Evolutionary conservation across 179 eudicot genomes (phyloP).

Genomic region (Pouteria campechiana): DNA sequence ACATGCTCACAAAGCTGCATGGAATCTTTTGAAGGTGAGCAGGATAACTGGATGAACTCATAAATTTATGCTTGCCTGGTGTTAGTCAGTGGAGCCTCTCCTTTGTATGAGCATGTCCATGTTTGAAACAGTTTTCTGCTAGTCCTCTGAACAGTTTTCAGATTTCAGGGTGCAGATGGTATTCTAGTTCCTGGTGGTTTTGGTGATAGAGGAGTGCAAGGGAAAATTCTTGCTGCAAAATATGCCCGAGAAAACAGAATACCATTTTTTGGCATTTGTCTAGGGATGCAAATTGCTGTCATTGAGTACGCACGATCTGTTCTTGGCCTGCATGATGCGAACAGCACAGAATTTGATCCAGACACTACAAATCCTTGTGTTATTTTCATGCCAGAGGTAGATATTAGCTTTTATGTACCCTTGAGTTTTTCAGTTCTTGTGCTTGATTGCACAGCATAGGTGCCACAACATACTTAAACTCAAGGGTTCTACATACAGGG

Average conservation of each 20-base stretch:
- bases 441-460: background rate
- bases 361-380: constrained; percentile 63
- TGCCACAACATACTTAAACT: background rate
- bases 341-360: constrained; percentile 80
- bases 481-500: constrained; percentile 49
- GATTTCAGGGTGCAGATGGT: constrained; percentile 63
- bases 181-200: constrained; percentile 95
- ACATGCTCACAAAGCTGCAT: constrained; percentile 47
- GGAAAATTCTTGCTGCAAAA: constrained; percentile 81
- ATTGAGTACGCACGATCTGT: constrained; percentile 80
- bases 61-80: no score
- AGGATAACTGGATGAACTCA: background rate
- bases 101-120: no score
- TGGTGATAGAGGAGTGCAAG: constrained; percentile 94
- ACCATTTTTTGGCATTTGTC: constrained; percentile 87
- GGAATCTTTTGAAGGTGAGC: constrained; percentile 62
- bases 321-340: constrained; percentile 73
- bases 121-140: no score
- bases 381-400: constrained; percentile 98
- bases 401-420: background rate
- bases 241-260: constrained; percentile 72
- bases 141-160: constrained; percentile 4
- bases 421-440: background rate
- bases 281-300: constrained; percentile 98
- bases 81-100: no score